Conservation (phyloP, 768 basidiomycete genomes). For the Lactarius sp. region DNA sequence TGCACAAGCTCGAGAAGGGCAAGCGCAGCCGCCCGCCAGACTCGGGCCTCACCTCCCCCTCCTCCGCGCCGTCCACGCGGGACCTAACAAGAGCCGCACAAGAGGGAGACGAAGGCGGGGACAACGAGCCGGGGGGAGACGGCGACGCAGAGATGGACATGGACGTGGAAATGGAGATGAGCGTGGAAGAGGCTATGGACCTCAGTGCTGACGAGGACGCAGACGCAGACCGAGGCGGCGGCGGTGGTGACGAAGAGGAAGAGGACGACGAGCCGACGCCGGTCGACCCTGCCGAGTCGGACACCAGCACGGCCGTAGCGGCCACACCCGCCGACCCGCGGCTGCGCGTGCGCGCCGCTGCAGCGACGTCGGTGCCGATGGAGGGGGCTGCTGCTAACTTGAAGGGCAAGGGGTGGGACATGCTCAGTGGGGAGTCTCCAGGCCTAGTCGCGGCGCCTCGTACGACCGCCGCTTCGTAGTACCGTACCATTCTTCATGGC, state of each 20-base stretch:
- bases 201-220: slow-evolving; percentile 26
- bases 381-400: background rate
- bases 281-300: slow-evolving; percentile 24
- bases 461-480: background rate
- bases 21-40: slow-evolving; percentile 27
- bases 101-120: too few species aligned
- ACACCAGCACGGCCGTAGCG: slow-evolving; percentile 23
- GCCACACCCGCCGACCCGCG: slow-evolving; percentile 16
- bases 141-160: slow-evolving; percentile 28
- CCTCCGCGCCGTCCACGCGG: background rate
- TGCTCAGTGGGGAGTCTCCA: background rate
- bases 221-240: slow-evolving; percentile 8
- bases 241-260: background rate
- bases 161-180: slow-evolving; percentile 26
- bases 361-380: background rate
- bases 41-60: background rate
- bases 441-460: background rate
- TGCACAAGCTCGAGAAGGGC: slow-evolving; percentile 59
- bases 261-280: slow-evolving; percentile 21
- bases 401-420: slow-evolving; percentile 36
- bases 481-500: background rate
- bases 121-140: slow-evolving; percentile 12
- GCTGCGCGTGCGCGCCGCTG: slow-evolving; percentile 8
- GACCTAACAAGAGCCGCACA: too few species aligned
- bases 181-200: slow-evolving; percentile 30